These are phyloP conservation scores for Cercospora sp. DNA, from an alignment of 2,329 filamentous ascomycete species.

Conservation along the genomic window DNA sequence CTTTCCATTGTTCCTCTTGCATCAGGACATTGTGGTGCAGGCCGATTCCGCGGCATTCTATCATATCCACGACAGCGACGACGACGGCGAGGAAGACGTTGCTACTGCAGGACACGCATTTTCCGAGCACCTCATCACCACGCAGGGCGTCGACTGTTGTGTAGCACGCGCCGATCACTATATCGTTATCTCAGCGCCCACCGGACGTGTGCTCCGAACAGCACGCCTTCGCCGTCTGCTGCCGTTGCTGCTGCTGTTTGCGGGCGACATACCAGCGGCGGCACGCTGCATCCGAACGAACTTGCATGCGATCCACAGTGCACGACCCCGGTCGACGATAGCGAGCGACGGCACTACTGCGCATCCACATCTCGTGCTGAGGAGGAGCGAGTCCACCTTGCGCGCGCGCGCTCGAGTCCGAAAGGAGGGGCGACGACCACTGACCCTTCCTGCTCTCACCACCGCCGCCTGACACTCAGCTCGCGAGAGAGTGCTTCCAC, in stretches of 20 bases:
- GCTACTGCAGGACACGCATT: background rate
- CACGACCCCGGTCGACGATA: slow-evolving; percentile 1
- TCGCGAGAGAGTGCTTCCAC: background rate
- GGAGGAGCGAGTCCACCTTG: background rate
- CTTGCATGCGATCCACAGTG: slow-evolving; percentile 6
- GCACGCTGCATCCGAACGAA: slow-evolving; percentile 6
- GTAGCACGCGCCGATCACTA: slow-evolving; percentile 1
- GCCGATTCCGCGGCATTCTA: background rate
- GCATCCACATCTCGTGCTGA: background rate
- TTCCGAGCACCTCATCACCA: background rate
- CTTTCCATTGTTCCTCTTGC: slow-evolving; percentile 4
- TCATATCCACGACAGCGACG: background rate
- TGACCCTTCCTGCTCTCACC: background rate
- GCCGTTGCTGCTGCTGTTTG: background rate
- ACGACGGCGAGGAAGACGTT: background rate
- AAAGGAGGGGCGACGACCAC: background rate
- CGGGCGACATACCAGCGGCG: slow-evolving; percentile 3
- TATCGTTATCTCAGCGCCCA: slow-evolving; percentile 2
- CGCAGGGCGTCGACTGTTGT: background rate
- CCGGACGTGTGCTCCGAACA: background rate
- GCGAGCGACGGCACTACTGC: background rate
- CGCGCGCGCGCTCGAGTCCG: background rate
- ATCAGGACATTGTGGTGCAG: slow-evolving; percentile 2
- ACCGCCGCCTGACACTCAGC: background rate
- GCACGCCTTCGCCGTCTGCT: background rate